Percentiles rank a stretch among this genome's conserved stretches.
Evolutionary conservation across 2,329 filamentous ascomycete genomes (phyloP).

Genomic region (Pseudocercospora macadamiae): DNA sequence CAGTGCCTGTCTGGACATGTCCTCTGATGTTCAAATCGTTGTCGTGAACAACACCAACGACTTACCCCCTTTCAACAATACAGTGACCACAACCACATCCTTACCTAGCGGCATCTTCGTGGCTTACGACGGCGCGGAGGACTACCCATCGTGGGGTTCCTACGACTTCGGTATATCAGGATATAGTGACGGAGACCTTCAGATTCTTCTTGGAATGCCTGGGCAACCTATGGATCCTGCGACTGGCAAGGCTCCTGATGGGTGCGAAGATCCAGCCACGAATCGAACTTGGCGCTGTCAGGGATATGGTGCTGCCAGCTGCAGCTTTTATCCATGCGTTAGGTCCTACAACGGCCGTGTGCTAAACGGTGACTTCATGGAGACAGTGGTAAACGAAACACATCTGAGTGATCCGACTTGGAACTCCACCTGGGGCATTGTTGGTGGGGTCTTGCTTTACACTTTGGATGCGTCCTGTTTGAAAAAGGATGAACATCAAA

Average conservation of each 20-base stretch:
- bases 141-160: not conserved
- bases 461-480: conserved; percentile 8
- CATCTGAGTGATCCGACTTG: not conserved
- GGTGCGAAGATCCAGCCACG: conserved; percentile 8
- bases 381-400: not conserved
- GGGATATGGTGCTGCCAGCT: conserved; percentile 12
- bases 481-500: not conserved
- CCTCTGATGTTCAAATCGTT: not conserved
- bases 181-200: not conserved
- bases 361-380: conserved; percentile 6
- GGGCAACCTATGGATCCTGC: conserved; percentile 4
- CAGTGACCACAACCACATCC: not conserved
- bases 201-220: conserved; percentile 4
- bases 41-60: not conserved
- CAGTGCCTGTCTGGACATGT: conserved; percentile 14
- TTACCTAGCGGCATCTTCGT: not conserved
- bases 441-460: not conserved
- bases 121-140: not conserved
- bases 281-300: conserved; percentile 17
- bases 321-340: conserved; percentile 10
- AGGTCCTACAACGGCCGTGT: conserved; percentile 8
- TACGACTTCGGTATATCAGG: not conserved
- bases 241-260: not conserved
- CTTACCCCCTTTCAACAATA: not conserved
- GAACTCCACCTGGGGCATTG: conserved; percentile 2